A percentile compares a stretch with the other conserved stretches of the same genome.
phyloP scores from a whole-genome alignment of 352 stramenopile genomes.

The Bremia lactucae region DNA sequence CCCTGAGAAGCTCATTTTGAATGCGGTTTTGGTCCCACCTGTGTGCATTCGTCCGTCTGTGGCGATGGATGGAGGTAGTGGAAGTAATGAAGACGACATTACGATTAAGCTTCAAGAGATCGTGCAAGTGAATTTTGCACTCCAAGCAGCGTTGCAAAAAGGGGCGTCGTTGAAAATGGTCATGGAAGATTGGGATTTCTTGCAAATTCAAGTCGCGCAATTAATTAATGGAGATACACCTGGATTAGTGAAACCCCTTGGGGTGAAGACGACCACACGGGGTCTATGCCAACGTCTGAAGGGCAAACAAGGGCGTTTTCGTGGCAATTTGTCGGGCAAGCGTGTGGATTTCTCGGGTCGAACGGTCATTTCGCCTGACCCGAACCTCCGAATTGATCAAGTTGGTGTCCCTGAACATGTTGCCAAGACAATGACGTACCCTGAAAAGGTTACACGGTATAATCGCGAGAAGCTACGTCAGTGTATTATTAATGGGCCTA shows the following conservation, averaged over 20 bases:
- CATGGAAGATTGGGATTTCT: conserved; percentile 99
- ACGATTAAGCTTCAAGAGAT: conserved; percentile 99
- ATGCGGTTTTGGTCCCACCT: conserved; percentile 95
- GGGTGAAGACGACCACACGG: conserved; percentile 90
- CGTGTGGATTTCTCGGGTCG: conserved; percentile 98
- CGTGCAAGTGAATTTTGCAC: conserved; percentile 96
- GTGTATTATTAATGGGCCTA: conserved; percentile 92
- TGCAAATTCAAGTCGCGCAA: conserved; percentile 95
- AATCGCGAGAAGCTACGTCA: conserved; percentile 96
- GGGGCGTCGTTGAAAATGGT: conserved; percentile 96
- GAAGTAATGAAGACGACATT: conserved; percentile 98
- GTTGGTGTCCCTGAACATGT: conserved; percentile 92
- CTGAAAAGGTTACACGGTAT: conserved; percentile 93
- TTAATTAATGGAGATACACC: conserved; percentile 99
- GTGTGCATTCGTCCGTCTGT: conserved; percentile 98
- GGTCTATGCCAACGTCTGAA: conserved; percentile 97
- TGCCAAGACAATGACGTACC: conserved; percentile 98
- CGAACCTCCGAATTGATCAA: conserved; percentile 93
- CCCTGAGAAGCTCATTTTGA: conserved; percentile 97
- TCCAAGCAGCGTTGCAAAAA: conserved; percentile 90
- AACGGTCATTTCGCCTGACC: conserved; percentile 98
- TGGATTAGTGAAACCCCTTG: conserved; percentile 91
- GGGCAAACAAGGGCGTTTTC: conserved; percentile 95
- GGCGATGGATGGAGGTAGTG: conserved; percentile 91
- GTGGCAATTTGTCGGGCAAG: conserved; percentile 98